phyloP scores from a whole-genome alignment of 129 eudicot species.

The Flaveria robusta region DNA sequence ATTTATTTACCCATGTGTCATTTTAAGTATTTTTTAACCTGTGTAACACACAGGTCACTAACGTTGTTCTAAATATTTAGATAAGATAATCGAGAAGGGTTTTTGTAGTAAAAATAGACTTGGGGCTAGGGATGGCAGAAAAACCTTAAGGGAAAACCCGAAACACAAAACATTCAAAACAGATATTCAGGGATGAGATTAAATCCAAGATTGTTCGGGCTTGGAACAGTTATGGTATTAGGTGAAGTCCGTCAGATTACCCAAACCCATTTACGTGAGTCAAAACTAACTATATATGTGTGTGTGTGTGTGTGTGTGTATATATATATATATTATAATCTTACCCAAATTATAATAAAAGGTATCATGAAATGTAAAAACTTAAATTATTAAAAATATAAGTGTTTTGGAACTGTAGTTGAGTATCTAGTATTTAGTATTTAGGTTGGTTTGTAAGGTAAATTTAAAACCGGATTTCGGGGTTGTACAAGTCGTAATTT shows the following conservation, averaged over 20 bases:
- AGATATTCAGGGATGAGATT: neutral
- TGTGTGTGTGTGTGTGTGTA: too few species aligned
- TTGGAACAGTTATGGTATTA: neutral
- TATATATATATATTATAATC: too few species aligned
- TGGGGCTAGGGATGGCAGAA: neutral
- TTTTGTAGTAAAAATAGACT: neutral
- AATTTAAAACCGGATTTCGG: neutral
- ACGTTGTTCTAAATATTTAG: neutral
- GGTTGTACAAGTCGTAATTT: neutral
- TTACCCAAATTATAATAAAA: too few species aligned
- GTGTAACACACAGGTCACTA: too few species aligned
- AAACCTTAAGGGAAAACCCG: neutral
- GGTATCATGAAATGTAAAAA: too few species aligned
- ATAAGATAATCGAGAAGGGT: neutral
- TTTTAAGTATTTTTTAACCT: too few species aligned
- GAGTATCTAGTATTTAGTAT: neutral
- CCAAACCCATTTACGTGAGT: neutral
- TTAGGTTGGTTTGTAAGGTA: neutral
- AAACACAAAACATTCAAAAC: neutral
- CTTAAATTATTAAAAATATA: too few species aligned
- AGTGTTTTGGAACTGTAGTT: neutral
- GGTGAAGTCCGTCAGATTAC: too few species aligned
- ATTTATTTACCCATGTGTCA: too few species aligned
- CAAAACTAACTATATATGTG: too few species aligned
- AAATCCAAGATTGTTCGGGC: neutral